A percentile compares a stretch with the other conserved stretches of the same genome.
These are phyloP conservation scores for Catharanthus roseus DNA, from an alignment of 257 asterid genomes.

Conservation along the genomic window DNA sequence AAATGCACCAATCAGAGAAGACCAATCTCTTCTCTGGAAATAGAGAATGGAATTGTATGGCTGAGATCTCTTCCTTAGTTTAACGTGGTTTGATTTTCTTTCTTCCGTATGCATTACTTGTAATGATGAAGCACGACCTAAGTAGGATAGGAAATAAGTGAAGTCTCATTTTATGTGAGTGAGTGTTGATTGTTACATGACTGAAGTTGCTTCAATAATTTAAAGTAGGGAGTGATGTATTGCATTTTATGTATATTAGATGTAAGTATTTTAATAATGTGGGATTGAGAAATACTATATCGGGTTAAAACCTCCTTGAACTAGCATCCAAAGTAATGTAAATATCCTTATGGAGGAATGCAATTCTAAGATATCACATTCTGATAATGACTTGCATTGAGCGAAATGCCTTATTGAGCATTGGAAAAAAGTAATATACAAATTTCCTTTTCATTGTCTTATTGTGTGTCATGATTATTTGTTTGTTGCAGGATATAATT, in stretches of 20 bases:
- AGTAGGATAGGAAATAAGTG: background rate
- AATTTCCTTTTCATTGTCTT: background rate
- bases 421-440: background rate
- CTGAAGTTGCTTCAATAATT: background rate
- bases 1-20: background rate
- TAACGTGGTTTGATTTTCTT: background rate
- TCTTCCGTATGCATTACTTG: background rate
- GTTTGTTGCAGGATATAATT: constrained; percentile 61
- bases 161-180: background rate
- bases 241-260: background rate
- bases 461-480: background rate
- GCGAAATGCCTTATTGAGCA: background rate
- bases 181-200: background rate
- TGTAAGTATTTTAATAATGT: background rate
- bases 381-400: background rate
- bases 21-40: background rate
- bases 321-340: background rate
- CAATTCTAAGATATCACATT: background rate
- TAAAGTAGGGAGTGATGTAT: background rate
- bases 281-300: background rate
- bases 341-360: background rate
- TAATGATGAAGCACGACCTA: background rate
- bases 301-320: background rate
- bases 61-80: background rate
- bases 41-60: background rate